A percentile compares a stretch with the other conserved stretches of the same genome.
phyloP scores from a whole-genome alignment of 129 eudicot species.

The Escallonia rubra region DNA sequence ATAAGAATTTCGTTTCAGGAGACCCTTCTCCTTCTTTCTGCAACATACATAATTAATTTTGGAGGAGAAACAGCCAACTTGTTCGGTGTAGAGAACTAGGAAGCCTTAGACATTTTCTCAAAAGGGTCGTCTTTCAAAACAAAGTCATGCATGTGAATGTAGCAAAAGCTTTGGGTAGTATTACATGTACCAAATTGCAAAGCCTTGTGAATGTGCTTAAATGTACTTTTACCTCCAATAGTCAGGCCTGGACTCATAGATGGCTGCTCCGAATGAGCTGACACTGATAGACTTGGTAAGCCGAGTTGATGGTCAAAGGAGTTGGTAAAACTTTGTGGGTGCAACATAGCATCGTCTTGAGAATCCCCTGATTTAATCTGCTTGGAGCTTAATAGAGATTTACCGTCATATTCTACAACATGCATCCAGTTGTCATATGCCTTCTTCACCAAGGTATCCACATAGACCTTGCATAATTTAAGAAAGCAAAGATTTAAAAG shows the following conservation, averaged over 20 bases:
- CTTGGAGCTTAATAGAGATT: conserved; percentile 65
- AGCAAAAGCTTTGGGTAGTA: neutral
- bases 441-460: conserved; percentile 86
- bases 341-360: conserved; percentile 33
- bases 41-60: no score
- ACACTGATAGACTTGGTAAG: conserved; percentile 49
- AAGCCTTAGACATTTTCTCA: no score
- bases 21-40: no score
- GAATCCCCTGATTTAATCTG: conserved; percentile 33
- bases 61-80: no score
- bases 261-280: conserved; percentile 49
- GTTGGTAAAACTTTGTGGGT: conserved; percentile 41
- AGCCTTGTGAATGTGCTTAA: neutral
- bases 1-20: no score
- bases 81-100: no score
- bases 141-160: neutral
- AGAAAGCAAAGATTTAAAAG: neutral
- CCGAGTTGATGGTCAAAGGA: conserved; percentile 57
- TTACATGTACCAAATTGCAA: neutral
- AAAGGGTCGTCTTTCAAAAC: no score
- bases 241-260: conserved; percentile 45
- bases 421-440: conserved; percentile 98
- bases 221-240: conserved; percentile 48
- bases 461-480: conserved; percentile 39
- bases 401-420: conserved; percentile 92